phyloP scores from a whole-genome alignment of 2,329 filamentous ascomycete genomes.

The Juglanconis oblonga region DNA sequence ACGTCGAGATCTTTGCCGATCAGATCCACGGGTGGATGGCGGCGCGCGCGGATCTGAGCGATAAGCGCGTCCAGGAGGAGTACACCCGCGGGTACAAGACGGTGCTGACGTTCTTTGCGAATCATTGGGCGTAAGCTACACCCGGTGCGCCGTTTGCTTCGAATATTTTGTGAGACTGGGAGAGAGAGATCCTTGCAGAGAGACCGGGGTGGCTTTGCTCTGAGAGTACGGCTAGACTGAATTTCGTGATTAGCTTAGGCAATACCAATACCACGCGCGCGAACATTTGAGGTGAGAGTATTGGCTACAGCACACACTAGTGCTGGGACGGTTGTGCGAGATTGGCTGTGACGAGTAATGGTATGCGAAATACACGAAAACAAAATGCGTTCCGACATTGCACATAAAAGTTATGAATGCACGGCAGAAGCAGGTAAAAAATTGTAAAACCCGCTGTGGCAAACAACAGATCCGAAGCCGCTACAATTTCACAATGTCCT shows the following conservation, averaged over 20 bases:
- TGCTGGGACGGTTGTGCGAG: neutral
- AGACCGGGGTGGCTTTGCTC: neutral
- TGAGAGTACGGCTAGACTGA: neutral
- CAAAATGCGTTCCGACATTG: neutral
- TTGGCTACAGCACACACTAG: too few species aligned
- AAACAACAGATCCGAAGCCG: neutral
- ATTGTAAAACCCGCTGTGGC: neutral
- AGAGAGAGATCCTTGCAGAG: neutral
- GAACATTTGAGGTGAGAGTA: neutral
- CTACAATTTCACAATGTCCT: neutral
- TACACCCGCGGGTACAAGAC: conserved; percentile 61
- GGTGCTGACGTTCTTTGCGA: conserved; percentile 54
- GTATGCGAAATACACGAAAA: neutral
- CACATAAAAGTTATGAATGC: neutral
- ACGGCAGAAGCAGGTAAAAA: neutral
- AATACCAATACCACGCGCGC: neutral
- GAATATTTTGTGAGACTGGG: neutral
- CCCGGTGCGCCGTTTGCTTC: neutral
- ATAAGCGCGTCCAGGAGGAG: conserved; percentile 57
- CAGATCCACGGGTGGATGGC: conserved; percentile 76
- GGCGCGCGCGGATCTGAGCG: conserved; percentile 57
- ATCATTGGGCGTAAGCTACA: conserved; percentile 38
- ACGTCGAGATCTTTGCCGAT: conserved; percentile 63
- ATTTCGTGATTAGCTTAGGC: neutral
- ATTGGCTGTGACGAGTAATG: neutral